These are phyloP conservation scores for Deinandra increscens DNA, from an alignment of 129 eudicot species.

Conservation along the genomic window DNA sequence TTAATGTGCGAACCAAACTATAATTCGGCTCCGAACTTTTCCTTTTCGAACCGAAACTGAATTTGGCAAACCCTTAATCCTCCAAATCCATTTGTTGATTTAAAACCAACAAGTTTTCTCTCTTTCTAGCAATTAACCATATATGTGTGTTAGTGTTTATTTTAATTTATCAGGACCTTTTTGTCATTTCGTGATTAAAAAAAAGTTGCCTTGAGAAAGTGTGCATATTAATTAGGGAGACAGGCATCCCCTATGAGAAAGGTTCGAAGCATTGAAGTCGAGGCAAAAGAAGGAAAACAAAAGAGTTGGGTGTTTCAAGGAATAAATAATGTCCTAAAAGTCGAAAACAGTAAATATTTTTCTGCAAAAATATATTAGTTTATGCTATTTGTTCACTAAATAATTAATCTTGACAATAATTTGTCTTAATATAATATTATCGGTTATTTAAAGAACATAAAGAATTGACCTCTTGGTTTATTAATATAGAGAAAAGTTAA, in stretches of 20 bases:
- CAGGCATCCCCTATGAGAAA: conserved; percentile 43
- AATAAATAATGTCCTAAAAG: conserved; percentile 9
- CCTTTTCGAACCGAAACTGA: too few relatives aligned
- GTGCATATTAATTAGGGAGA: conserved; percentile 42
- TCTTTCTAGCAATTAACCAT: not conserved
- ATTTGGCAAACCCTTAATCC: too few relatives aligned
- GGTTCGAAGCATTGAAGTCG: conserved; percentile 37
- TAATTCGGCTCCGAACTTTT: too few relatives aligned
- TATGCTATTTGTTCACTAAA: not conserved
- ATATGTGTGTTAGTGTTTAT: not conserved
- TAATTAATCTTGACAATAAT: not conserved
- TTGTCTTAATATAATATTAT: too few relatives aligned
- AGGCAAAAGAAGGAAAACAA: conserved; percentile 16
- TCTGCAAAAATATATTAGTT: not conserved
- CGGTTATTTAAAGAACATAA: too few relatives aligned
- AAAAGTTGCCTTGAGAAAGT: conserved; percentile 31
- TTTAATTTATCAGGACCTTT: not conserved
- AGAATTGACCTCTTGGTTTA: too few relatives aligned
- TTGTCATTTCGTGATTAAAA: conserved; percentile 26
- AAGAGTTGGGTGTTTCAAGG: conserved; percentile 23
- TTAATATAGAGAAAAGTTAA: too few relatives aligned
- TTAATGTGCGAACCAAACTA: too few relatives aligned
- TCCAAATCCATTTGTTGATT: too few relatives aligned
- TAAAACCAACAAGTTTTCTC: too few relatives aligned
- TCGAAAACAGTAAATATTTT: not conserved